Evolutionary conservation across 1,284 basidiomycete species (phyloP).

Genomic region (Irpex sp.): DNA sequence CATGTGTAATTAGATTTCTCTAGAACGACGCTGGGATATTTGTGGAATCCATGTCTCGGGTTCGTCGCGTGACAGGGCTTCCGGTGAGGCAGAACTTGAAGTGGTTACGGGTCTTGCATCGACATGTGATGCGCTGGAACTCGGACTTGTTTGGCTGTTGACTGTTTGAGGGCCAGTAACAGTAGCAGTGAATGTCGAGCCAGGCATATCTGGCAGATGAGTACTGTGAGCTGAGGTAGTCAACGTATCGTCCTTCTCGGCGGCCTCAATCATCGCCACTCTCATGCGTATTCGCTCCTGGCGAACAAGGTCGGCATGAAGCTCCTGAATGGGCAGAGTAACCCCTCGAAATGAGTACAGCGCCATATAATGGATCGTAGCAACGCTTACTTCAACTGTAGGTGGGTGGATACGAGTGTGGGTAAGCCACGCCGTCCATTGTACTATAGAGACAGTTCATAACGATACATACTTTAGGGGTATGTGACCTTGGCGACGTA

Average conservation of each 20-base stretch:
- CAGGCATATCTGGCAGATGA: background rate
- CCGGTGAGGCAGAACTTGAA: too few species aligned
- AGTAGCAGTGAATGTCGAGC: too few species aligned
- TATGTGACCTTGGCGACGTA: conserved; percentile 5
- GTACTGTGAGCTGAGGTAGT: background rate
- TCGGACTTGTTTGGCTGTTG: too few species aligned
- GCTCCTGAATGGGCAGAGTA: background rate
- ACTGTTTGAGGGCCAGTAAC: too few species aligned
- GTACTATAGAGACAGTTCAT: conserved; percentile 16
- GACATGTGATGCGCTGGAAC: too few species aligned
- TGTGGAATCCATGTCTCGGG: background rate
- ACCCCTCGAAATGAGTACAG: too few species aligned
- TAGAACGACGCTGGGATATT: background rate
- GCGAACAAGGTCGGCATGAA: background rate
- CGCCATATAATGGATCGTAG: background rate
- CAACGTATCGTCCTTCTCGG: background rate
- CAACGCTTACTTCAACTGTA: conserved; percentile 20
- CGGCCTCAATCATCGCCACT: background rate
- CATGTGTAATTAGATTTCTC: background rate
- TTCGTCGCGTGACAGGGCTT: too few species aligned
- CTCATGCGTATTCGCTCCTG: background rate
- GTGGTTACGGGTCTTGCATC: too few species aligned
- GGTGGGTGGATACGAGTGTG: conserved; percentile 29
- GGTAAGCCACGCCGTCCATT: conserved; percentile 31
- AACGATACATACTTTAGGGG: background rate